Conservation (phyloP, 2,329 filamentous ascomycete species). For the Penicillium corylophilum region DNA sequence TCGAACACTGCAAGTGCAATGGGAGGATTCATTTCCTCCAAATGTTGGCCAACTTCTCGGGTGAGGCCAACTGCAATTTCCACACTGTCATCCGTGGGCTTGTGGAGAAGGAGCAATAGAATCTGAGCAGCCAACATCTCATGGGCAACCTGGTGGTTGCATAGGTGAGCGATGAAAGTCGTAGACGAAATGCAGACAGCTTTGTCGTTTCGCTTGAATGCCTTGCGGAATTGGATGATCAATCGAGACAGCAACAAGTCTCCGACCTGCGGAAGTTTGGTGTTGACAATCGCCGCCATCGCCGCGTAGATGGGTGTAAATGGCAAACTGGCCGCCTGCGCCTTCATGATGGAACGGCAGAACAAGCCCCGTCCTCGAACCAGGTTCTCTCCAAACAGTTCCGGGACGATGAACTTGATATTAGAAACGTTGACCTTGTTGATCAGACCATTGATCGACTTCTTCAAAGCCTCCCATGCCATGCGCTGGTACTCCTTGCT, state of each 20-base stretch:
- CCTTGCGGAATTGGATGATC: constrained; percentile 90
- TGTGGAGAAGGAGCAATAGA: constrained; percentile 83
- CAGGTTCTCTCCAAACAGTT: constrained; percentile 92
- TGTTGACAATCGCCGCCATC: constrained; percentile 95
- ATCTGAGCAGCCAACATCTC: constrained; percentile 94
- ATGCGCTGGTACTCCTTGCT: constrained; percentile 98
- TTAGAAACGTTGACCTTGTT: constrained; percentile 99
- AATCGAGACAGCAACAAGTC: constrained; percentile 83
- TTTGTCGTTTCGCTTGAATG: constrained; percentile 95
- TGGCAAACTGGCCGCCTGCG: constrained; percentile 89
- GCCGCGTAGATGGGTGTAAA: constrained; percentile 96
- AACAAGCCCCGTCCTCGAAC: constrained; percentile 88
- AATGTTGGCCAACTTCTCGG: constrained; percentile 85
- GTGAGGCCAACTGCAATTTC: constrained; percentile 95
- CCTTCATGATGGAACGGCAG: constrained; percentile 97
- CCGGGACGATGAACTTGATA: constrained; percentile 95
- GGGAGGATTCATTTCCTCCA: constrained; percentile 90
- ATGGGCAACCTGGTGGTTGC: constrained; percentile 93
- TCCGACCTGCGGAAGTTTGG: constrained; percentile 91
- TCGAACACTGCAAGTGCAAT: constrained; percentile 92
- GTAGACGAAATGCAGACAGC: constrained; percentile 89
- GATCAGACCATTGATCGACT: constrained; percentile 96
- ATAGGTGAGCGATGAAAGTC: constrained; percentile 90
- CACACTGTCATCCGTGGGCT: constrained; percentile 94
- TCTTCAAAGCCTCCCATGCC: constrained; percentile 98